phyloP scores from a whole-genome alignment of 306 rosid species.

The Quercus suber region DNA sequence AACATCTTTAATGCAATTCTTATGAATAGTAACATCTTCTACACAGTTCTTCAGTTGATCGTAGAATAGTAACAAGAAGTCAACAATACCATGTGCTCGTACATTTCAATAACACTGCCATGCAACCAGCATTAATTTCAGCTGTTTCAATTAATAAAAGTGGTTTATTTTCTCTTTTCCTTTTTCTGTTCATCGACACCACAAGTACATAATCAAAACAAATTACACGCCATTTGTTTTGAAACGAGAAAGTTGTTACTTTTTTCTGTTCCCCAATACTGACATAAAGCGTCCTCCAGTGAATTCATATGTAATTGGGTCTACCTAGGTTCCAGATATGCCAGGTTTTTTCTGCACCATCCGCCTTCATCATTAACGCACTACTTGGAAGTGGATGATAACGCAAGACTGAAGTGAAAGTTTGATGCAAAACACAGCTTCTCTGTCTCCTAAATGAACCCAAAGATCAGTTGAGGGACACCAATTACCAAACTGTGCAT shows the following conservation, averaged over 20 bases:
- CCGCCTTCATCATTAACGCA: neutral
- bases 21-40: too few relatives aligned
- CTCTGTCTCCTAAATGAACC: neutral
- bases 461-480: neutral
- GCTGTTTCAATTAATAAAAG: too few relatives aligned
- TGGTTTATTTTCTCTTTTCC: too few relatives aligned
- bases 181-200: too few relatives aligned
- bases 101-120: too few relatives aligned
- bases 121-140: too few relatives aligned
- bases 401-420: neutral
- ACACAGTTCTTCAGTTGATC: too few relatives aligned
- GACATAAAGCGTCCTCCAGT: neutral
- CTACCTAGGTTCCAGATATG: neutral
- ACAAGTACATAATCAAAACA: too few relatives aligned
- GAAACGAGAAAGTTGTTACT: neutral
- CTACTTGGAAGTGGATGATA: neutral
- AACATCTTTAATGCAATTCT: too few relatives aligned
- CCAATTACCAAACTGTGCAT: too few relatives aligned
- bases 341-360: neutral
- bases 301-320: neutral
- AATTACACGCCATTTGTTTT: neutral
- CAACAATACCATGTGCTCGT: too few relatives aligned
- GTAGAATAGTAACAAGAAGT: too few relatives aligned
- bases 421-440: neutral
- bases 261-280: neutral